These are phyloP conservation scores for Cystobasidium onofrii DNA, from an alignment of 768 basidiomycete species.

Conservation along the genomic window DNA sequence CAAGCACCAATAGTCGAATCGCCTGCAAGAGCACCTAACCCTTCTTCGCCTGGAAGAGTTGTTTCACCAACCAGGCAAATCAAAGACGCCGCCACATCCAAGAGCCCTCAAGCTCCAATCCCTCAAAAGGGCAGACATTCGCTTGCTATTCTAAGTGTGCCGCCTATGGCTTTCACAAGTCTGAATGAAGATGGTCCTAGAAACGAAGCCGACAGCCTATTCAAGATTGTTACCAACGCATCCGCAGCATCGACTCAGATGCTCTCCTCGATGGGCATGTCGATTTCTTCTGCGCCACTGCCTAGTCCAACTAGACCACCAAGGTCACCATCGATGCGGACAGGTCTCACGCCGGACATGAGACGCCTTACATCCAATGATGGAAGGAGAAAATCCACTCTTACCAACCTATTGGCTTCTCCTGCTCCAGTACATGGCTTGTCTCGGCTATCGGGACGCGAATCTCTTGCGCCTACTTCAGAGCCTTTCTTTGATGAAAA, in stretches of 20 bases:
- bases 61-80: too few relatives aligned
- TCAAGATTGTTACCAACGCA: background rate
- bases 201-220: background rate
- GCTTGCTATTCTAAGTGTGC: background rate
- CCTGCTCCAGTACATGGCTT: background rate
- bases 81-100: too few relatives aligned
- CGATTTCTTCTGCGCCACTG: background rate
- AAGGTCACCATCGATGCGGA: background rate
- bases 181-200: background rate
- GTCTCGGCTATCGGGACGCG: background rate
- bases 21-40: too few relatives aligned
- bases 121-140: background rate
- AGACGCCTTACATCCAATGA: background rate
- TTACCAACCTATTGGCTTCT: background rate
- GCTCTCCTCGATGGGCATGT: background rate
- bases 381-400: background rate
- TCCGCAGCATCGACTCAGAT: background rate
- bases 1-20: conserved; percentile 1
- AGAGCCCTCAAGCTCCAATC: background rate
- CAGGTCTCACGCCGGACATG: conserved; percentile 20
- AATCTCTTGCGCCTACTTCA: background rate
- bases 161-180: conserved; percentile 1
- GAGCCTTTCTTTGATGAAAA: conserved; percentile 28
- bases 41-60: background rate
- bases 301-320: background rate